A percentile compares a stretch with the other conserved stretches of the same genome.
Evolutionary conservation across 805 yeast genomes (phyloP).

Genomic region (Dipodascopsis tothii): DNA sequence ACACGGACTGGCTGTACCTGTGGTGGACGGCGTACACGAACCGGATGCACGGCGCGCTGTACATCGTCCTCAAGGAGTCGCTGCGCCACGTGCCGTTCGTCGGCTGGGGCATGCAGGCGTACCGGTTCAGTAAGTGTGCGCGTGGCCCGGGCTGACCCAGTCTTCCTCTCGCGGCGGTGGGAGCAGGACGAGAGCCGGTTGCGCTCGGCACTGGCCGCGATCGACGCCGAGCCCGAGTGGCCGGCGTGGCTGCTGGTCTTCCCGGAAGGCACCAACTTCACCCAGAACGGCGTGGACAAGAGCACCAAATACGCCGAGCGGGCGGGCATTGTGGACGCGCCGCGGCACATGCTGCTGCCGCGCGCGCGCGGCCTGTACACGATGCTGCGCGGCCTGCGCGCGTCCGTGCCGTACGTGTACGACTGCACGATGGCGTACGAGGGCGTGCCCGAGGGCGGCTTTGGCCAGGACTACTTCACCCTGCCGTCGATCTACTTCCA

Average conservation of each 20-base stretch:
- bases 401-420: constrained; percentile 44
- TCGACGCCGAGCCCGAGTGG: constrained; percentile 44
- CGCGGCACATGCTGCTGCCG: constrained; percentile 69
- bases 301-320: constrained; percentile 54
- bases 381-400: constrained; percentile 46
- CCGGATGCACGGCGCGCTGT: constrained; percentile 53
- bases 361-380: constrained; percentile 71
- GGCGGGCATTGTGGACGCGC: constrained; percentile 33
- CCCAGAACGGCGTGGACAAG: constrained; percentile 53
- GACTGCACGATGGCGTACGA: constrained; percentile 80
- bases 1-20: constrained; percentile 84
- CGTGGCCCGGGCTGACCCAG: neutral
- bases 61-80: constrained; percentile 72
- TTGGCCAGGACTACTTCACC: constrained; percentile 72
- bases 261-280: constrained; percentile 92
- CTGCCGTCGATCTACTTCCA: constrained; percentile 53
- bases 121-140: constrained; percentile 42
- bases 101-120: constrained; percentile 80
- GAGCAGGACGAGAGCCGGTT: constrained; percentile 57
- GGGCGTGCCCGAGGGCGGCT: constrained; percentile 53
- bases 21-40: constrained; percentile 82
- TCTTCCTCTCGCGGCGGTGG: constrained; percentile 70
- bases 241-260: constrained; percentile 65
- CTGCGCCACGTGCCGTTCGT: constrained; percentile 61
- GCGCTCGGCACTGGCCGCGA: constrained; percentile 45